Evolutionary conservation across 345 rosid species (phyloP), one percentile per base, ranked within the genome.

Genomic region (Sapria himalayana): DNA sequence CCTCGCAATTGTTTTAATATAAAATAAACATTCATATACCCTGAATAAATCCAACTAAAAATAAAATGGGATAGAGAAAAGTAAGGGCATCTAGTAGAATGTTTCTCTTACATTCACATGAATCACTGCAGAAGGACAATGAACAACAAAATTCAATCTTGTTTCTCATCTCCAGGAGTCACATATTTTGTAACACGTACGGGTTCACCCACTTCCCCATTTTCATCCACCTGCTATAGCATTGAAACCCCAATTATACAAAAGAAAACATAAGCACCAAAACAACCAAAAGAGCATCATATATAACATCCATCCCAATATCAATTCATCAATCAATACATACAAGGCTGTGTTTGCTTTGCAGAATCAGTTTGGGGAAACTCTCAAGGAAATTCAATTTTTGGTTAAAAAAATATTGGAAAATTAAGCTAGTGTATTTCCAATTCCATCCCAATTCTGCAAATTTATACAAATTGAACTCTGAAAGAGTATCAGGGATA

Each of bases 111-210:
- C n/a, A n/a, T n/a, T n/a, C n/a, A n/a, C n/a, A n/a, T n/a, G n/a
- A n/a, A n/a, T n/a, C n/a, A n/a, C n/a, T n/a, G n/a, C n/a, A n/a
- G n/a, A n/a, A n/a, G n/a, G n/a, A n/a, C n/a, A n/a, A n/a, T n/a
- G n/a, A n/a, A n/a, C n/a, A n/a, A n/a, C n/a, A n/a, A 42, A 42
- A 31, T 33, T 53, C 44, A 43, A 37, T 45, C 60, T 21, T 46
- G 54, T 56, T 67, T 63, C 37, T 22, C 38, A 43, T 50, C 60
- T 4, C 19, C 56, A 9, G 19, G 27, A 38, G 33, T 61, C 6
- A 9, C 37, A 4, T 41, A 45, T 50, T 47, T 55, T 10, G 56
- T 35, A 15, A 22, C n/a, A 37, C 58, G 29, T 39, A 38, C 61
- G 0, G 42, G 14, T 18, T 32, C 29, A 29, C 31, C 45, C 11